A percentile compares a stretch with the other conserved stretches of the same genome.
Conservation (phyloP, 164 flowering plant species). For the Malania oleifera region DNA sequence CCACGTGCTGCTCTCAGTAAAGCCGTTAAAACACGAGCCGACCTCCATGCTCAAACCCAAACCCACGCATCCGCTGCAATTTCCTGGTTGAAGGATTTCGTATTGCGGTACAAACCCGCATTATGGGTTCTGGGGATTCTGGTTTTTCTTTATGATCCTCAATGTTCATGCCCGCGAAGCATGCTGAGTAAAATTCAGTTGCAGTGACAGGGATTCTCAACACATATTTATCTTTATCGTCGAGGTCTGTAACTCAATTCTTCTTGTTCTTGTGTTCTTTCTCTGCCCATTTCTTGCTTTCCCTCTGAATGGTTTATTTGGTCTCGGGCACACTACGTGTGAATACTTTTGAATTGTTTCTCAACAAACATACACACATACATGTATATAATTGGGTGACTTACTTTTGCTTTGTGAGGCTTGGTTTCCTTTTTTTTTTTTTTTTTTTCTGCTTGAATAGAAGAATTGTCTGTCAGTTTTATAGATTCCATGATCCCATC, state of each 20-base stretch:
- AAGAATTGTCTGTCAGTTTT: too few relatives aligned
- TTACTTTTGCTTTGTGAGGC: too few relatives aligned
- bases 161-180: conserved; percentile 1
- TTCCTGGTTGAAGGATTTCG: not conserved
- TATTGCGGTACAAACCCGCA: not conserved
- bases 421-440: too few relatives aligned
- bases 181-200: conserved; percentile 3
- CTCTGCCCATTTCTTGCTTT: not conserved
- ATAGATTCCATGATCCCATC: too few relatives aligned
- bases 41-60: conserved; percentile 15
- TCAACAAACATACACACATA: too few relatives aligned
- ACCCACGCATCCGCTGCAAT: conserved; percentile 3
- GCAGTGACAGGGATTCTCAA: not conserved
- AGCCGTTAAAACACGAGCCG: conserved; percentile 24
- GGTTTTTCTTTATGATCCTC: conserved; percentile 1
- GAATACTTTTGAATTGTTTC: conserved; percentile 2
- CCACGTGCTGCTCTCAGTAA: conserved; percentile 48
- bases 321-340: not conserved
- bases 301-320: not conserved
- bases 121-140: not conserved
- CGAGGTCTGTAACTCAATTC: conserved; percentile 8
- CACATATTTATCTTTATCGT: not conserved
- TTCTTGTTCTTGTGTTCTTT: not conserved
- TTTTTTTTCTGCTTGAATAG: too few relatives aligned
- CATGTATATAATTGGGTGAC: too few relatives aligned